Conservation (phyloP, 371 early-diverging fungal genomes). For the Mycotypha africana region DNA sequence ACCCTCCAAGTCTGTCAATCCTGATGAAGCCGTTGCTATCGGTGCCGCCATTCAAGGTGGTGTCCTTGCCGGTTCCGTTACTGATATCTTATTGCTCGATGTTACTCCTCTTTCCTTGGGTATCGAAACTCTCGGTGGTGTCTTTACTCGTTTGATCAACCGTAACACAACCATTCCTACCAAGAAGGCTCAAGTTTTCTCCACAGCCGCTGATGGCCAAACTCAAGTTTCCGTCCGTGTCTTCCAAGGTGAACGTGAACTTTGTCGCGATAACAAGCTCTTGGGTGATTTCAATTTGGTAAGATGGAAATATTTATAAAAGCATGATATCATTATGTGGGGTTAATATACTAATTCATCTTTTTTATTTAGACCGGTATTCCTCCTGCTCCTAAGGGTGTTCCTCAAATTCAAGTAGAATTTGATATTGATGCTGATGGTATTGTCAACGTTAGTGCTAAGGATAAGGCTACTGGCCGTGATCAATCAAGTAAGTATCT, state of each 20-base stretch:
- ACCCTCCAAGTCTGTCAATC: constrained; percentile 87
- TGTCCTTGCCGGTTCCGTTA: constrained; percentile 86
- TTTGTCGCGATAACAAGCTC: constrained; percentile 91
- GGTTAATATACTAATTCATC: too few species aligned
- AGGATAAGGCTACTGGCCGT: constrained; percentile 87
- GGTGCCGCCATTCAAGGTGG: constrained; percentile 95
- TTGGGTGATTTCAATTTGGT: constrained; percentile 95
- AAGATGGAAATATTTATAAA: too few species aligned
- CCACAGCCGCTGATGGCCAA: constrained; percentile 97
- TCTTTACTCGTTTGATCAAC: constrained; percentile 91
- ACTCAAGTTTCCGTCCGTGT: constrained; percentile 93
- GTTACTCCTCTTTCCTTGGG: constrained; percentile 96
- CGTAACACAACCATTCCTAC: constrained; percentile 98
- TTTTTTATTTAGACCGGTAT: constrained; percentile 52
- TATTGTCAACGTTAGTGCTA: constrained; percentile 93
- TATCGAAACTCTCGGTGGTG: constrained; percentile 92
- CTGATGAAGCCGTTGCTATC: constrained; percentile 97
- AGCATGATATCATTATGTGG: not conserved
- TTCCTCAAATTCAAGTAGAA: constrained; percentile 82
- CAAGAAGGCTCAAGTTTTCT: constrained; percentile 95
- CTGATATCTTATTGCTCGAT: constrained; percentile 90
- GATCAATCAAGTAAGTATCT: constrained; percentile 67
- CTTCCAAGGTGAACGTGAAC: constrained; percentile 96
- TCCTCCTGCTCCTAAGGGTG: constrained; percentile 80
- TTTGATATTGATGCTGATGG: constrained; percentile 98